Conservation (phyloP, 768 basidiomycete genomes). For the Cyclocybe cylindracea region DNA sequence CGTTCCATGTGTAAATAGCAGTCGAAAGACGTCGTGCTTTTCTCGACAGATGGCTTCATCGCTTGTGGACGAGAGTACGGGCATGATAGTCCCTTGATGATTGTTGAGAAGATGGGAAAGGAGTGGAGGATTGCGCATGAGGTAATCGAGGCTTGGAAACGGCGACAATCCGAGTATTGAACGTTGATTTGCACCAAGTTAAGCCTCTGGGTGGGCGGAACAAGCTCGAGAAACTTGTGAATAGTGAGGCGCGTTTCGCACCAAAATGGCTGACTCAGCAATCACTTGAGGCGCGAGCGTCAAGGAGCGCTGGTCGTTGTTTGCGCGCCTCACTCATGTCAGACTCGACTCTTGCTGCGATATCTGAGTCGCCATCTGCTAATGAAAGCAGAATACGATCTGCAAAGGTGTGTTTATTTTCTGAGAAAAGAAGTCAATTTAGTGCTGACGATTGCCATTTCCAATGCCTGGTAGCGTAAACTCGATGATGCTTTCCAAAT, state of each 20-base stretch:
- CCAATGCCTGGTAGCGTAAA: slow-evolving; percentile 56
- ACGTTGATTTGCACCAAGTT: neutral
- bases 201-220: no score
- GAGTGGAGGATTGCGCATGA: neutral
- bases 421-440: neutral
- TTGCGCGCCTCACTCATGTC: slow-evolving; percentile 12
- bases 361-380: slow-evolving; percentile 8
- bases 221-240: neutral
- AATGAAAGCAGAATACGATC: slow-evolving; percentile 23
- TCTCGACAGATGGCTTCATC: slow-evolving; percentile 1
- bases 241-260: no score
- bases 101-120: no score
- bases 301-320: neutral
- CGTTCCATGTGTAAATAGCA: neutral
- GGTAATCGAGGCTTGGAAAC: neutral
- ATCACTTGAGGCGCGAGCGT: neutral
- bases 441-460: neutral
- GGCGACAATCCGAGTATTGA: neutral
- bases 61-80: no score
- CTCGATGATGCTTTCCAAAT: slow-evolving; percentile 78
- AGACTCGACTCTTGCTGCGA: slow-evolving; percentile 8
- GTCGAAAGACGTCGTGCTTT: slow-evolving; percentile 4
- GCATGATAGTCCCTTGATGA: no score
- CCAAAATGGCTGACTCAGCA: slow-evolving; percentile 12
- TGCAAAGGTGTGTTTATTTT: slow-evolving; percentile 44